phyloP scores from a whole-genome alignment of 345 rosid genomes.

The Toxicodendron radicans region DNA sequence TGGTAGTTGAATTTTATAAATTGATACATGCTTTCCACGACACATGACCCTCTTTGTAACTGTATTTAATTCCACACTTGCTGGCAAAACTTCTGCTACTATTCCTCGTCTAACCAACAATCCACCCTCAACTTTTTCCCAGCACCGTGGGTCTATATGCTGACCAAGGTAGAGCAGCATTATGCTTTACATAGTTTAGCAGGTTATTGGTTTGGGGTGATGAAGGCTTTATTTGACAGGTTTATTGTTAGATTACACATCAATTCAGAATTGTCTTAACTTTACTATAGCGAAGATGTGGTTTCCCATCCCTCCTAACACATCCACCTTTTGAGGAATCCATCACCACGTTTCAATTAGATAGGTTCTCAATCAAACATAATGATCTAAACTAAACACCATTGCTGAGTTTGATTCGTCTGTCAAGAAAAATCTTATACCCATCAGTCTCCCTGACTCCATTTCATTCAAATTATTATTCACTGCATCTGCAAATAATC shows the following conservation, averaged over 20 bases:
- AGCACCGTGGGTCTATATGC: neutral
- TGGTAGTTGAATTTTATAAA: neutral
- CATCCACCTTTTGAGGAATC: neutral
- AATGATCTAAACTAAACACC: neutral
- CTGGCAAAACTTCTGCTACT: slow-evolving; percentile 7
- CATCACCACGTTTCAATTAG: neutral
- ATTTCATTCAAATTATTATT: neutral
- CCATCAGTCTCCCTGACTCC: neutral
- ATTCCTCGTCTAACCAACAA: neutral
- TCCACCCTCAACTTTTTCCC: no score
- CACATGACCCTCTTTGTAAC: neutral
- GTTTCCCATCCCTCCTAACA: neutral
- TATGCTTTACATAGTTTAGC: neutral
- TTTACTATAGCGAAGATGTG: neutral
- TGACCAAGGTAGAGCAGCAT: neutral
- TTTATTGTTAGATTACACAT: neutral
- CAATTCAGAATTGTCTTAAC: neutral
- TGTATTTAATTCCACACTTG: slow-evolving; percentile 8
- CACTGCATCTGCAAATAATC: neutral
- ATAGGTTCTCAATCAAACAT: neutral
- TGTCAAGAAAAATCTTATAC: neutral
- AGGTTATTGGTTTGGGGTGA: neutral
- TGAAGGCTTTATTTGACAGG: neutral
- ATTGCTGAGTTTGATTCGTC: neutral
- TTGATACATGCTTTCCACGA: slow-evolving; percentile 2